phyloP scores from a whole-genome alignment of 257 asterid species.

The Oldenlandia corymbosa region DNA sequence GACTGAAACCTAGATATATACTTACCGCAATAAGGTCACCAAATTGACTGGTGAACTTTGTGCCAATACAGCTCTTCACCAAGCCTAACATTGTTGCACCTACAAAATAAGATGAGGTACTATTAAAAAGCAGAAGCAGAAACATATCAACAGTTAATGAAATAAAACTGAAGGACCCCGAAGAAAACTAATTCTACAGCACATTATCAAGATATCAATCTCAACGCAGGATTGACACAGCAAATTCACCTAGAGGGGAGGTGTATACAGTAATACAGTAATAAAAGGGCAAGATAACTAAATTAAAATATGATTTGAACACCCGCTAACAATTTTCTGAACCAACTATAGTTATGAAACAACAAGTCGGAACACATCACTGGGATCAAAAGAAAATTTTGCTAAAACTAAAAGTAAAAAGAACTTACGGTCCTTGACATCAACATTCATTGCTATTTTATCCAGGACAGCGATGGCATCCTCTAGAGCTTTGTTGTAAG shows the following conservation, averaged over 20 bases:
- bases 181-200: no score
- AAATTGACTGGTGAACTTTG: conserved; percentile 91
- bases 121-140: not conserved
- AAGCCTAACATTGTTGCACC: conserved; percentile 79
- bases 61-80: conserved; percentile 92
- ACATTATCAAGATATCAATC: not conserved
- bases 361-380: not conserved
- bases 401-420: not conserved
- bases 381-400: not conserved
- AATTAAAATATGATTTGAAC: not conserved
- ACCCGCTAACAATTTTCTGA: not conserved
- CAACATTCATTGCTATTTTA: conserved; percentile 80
- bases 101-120: conserved; percentile 33
- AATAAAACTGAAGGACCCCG: not conserved
- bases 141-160: not conserved
- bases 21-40: conserved; percentile 94
- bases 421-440: conserved; percentile 81
- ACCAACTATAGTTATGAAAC: not conserved
- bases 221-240: no score
- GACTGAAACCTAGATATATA: conserved; percentile 8
- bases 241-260: not conserved
- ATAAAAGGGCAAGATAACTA: not conserved
- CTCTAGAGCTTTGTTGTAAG: conserved; percentile 86
- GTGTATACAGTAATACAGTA: not conserved
- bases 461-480: conserved; percentile 83